Percentiles rank a stretch among this genome's conserved stretches.
phyloP scores from a whole-genome alignment of 257 asterid genomes.

The Craterostigma plantagineum region DNA sequence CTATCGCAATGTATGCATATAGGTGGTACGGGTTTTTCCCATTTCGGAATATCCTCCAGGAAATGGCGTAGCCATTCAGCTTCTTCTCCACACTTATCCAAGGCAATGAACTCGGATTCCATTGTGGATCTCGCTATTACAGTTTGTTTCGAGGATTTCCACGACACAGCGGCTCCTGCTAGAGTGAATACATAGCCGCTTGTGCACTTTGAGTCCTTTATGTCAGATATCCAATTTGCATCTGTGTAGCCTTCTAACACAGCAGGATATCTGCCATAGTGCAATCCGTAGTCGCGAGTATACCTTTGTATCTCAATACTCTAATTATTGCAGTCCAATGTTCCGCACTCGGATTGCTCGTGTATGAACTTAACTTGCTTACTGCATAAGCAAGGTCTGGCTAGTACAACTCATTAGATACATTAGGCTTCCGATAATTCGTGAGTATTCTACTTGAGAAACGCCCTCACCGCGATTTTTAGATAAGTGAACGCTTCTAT shows the following conservation, averaged over 20 bases:
- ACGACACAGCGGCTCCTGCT: background rate
- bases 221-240: background rate
- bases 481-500: background rate
- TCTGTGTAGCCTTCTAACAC: background rate
- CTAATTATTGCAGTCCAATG: background rate
- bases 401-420: background rate
- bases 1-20: constrained; percentile 1
- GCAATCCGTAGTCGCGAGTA: background rate
- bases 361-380: background rate
- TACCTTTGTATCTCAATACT: background rate
- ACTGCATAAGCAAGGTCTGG: constrained; percentile 1
- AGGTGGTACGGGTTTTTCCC: background rate
- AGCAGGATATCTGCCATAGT: background rate
- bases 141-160: constrained; percentile 1
- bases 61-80: background rate
- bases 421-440: background rate
- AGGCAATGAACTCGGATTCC: background rate
- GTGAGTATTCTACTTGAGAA: background rate
- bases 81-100: background rate
- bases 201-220: background rate
- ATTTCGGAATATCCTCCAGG: background rate
- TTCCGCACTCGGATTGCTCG: background rate
- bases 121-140: background rate
- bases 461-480: background rate
- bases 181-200: background rate